These are phyloP conservation scores for Mucuna pruriens DNA, from an alignment of 306 rosid species.

Conservation along the genomic window DNA sequence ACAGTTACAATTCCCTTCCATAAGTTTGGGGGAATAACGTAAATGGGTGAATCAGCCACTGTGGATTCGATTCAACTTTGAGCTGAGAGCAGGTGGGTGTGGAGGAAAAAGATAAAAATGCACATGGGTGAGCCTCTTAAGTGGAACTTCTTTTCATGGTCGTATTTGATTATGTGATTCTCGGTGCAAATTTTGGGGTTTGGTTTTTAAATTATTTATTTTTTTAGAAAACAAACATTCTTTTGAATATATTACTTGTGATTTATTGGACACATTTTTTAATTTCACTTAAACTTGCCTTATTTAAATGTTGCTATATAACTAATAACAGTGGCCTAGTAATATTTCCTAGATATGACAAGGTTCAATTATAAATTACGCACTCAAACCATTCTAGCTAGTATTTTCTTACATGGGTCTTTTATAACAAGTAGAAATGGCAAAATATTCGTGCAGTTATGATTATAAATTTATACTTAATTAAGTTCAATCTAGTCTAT, in stretches of 20 bases:
- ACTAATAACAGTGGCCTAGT: background rate
- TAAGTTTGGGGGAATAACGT: conserved; percentile 28
- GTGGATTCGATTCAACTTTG: background rate
- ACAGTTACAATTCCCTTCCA: conserved; percentile 18
- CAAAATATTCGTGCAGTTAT: too few species aligned
- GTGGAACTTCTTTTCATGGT: conserved; percentile 36
- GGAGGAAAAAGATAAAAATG: conserved; percentile 7
- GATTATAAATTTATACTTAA: too few species aligned
- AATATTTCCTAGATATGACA: background rate
- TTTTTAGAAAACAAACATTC: background rate
- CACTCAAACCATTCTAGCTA: too few species aligned
- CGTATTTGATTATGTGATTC: background rate
- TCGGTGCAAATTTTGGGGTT: background rate
- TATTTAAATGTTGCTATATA: background rate
- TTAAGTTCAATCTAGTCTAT: too few species aligned
- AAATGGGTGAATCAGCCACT: background rate
- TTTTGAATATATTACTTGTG: background rate
- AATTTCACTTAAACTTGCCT: background rate
- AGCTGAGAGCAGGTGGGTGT: background rate
- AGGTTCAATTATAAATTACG: too few species aligned
- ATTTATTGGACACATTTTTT: background rate
- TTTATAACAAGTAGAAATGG: too few species aligned
- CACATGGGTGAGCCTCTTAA: conserved; percentile 38
- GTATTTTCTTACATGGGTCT: too few species aligned
- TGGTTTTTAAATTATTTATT: background rate